Percentiles rank a stretch among this genome's conserved stretches.
Conservation (phyloP, 2,329 filamentous ascomycete genomes). For the Dactylellina cionopaga region DNA sequence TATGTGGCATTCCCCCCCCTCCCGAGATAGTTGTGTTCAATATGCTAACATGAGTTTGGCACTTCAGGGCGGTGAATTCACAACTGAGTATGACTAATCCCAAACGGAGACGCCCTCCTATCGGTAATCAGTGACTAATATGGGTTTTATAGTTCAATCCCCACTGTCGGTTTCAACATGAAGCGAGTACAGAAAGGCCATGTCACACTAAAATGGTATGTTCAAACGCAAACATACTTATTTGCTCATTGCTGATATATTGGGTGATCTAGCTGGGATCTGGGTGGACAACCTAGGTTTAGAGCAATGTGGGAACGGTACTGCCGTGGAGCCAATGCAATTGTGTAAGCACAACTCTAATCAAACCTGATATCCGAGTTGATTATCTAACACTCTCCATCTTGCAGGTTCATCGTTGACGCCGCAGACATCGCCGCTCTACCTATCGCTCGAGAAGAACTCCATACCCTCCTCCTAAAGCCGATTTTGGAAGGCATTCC, state of each 20-base stretch:
- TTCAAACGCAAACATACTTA: conserved; percentile 53
- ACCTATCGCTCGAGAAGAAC: conserved; percentile 86
- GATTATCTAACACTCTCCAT: background rate
- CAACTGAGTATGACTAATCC: conserved; percentile 82
- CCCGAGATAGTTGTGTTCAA: conserved; percentile 49
- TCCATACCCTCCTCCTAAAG: conserved; percentile 87
- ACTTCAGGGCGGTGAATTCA: conserved; percentile 92
- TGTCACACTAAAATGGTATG: conserved; percentile 93
- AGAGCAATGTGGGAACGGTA: conserved; percentile 99
- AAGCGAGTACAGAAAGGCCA: conserved; percentile 97
- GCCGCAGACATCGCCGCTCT: conserved; percentile 81
- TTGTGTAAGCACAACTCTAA: conserved; percentile 71
- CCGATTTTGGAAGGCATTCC: conserved; percentile 87
- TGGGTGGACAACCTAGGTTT: conserved; percentile 95
- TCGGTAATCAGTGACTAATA: conserved; percentile 20
- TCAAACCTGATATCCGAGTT: background rate
- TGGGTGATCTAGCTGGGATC: conserved; percentile 78
- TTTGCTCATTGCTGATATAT: conserved; percentile 17
- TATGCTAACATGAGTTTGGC: conserved; percentile 59
- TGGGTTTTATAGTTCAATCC: conserved; percentile 79
- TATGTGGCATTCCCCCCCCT: conserved; percentile 67
- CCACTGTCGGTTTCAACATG: conserved; percentile 99
- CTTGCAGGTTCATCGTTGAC: conserved; percentile 85
- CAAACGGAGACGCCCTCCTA: conserved; percentile 19
- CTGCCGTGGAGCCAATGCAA: conserved; percentile 95